A percentile compares a stretch with the other conserved stretches of the same genome.
Evolutionary conservation across 441 rosid genomes (phyloP).

Genomic region (Syzygium syzygioides): DNA sequence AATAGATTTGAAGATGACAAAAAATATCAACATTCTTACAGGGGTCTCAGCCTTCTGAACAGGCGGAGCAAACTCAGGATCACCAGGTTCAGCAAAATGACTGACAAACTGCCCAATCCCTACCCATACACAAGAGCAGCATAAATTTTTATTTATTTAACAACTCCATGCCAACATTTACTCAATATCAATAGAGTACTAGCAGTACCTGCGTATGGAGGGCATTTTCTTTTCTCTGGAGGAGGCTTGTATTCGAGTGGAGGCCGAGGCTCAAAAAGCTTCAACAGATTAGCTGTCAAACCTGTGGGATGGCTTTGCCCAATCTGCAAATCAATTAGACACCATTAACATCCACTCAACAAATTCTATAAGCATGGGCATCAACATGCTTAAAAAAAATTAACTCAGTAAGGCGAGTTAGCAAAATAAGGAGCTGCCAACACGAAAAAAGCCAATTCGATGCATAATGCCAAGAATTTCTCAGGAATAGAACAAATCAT

Average conservation of each 20-base stretch:
- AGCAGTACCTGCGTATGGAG: conserved; percentile 50
- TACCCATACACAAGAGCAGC: conserved; percentile 10
- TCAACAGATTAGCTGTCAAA: conserved; percentile 77
- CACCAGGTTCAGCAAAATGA: conserved; percentile 81
- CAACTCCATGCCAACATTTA: neutral
- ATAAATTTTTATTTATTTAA: neutral
- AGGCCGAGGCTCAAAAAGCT: conserved; percentile 89
- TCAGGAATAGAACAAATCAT: neutral
- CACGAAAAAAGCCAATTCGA: neutral
- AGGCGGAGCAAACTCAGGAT: conserved; percentile 87
- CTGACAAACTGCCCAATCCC: conserved; percentile 92
- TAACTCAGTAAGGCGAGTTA: neutral
- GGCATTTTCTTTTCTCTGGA: conserved; percentile 92
- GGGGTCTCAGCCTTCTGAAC: conserved; percentile 73
- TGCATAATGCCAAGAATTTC: neutral
- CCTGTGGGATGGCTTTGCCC: conserved; percentile 98
- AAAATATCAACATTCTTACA: conserved; percentile 31
- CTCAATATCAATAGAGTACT: neutral
- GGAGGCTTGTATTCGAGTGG: conserved; percentile 84
- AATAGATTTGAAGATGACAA: neutral
- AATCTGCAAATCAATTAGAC: conserved; percentile 43
- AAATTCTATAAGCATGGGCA: neutral
- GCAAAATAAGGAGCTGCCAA: neutral
- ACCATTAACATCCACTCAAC: conserved; percentile 1
- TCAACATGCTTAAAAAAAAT: neutral